These are phyloP conservation scores for Exophiala dermatitidis DNA, from an alignment of 2,329 filamentous ascomycete species.

Conservation along the genomic window DNA sequence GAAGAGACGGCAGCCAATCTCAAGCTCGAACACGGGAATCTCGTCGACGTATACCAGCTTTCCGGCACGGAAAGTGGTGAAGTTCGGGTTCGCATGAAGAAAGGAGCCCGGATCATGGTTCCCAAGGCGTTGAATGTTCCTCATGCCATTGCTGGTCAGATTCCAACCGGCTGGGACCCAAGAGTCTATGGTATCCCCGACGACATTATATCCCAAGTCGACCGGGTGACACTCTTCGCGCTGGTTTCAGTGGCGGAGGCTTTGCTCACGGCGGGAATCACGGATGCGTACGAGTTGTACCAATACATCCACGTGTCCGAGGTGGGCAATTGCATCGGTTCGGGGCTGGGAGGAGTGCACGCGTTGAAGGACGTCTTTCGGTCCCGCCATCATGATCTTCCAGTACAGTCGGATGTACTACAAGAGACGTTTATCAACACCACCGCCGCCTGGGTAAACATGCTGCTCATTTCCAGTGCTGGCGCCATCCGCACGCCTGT, in stretches of 20 bases:
- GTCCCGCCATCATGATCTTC: constrained; percentile 92
- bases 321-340: constrained; percentile 96
- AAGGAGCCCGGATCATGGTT: constrained; percentile 89
- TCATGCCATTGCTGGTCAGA: constrained; percentile 91
- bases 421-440: constrained; percentile 99
- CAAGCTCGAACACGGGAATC: constrained; percentile 92
- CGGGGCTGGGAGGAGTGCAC: constrained; percentile 90
- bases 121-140: constrained; percentile 97
- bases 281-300: constrained; percentile 99
- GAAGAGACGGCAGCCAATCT: constrained; percentile 98
- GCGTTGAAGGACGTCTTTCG: constrained; percentile 97
- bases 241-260: constrained; percentile 90
- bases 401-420: constrained; percentile 95
- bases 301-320: constrained; percentile 98
- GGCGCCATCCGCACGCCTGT: constrained; percentile 98
- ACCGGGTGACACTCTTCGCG: constrained; percentile 90
- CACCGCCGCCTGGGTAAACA: constrained; percentile 99
- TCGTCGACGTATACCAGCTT: constrained; percentile 95
- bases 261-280: constrained; percentile 86
- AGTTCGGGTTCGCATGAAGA: constrained; percentile 88
- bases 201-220: constrained; percentile 95
- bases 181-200: constrained; percentile 94
- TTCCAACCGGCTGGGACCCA: constrained; percentile 94
- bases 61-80: constrained; percentile 64
- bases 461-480: constrained; percentile 93